phyloP scores from a whole-genome alignment of 495 filamentous ascomycete species.

The Apodospora peruviana region DNA sequence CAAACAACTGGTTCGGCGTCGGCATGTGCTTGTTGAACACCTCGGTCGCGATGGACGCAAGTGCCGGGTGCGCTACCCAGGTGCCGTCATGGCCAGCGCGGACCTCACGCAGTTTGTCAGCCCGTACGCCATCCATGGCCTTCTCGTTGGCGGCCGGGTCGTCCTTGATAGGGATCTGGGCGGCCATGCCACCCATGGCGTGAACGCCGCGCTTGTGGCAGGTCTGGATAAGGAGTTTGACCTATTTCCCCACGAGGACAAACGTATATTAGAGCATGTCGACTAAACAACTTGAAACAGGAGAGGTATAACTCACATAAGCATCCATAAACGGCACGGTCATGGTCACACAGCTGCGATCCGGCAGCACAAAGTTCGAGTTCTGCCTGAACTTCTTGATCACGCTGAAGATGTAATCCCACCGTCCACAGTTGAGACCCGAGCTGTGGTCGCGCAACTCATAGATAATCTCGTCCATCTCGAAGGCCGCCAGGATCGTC shows the following conservation, averaged over 20 bases:
- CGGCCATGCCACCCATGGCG: constrained; percentile 99
- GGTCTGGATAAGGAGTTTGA: constrained; percentile 93
- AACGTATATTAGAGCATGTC: background rate
- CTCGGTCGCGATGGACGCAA: constrained; percentile 82
- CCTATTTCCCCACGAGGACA: too few relatives aligned
- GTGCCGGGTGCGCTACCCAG: constrained; percentile 95
- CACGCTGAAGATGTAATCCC: constrained; percentile 99
- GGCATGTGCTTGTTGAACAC: constrained; percentile 99
- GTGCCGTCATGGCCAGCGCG: constrained; percentile 92
- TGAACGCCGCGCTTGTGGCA: constrained; percentile 94
- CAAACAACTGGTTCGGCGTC: constrained; percentile 93
- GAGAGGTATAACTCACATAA: constrained; percentile 44
- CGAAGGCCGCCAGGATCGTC: constrained; percentile 97
- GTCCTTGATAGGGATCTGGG: constrained; percentile 97
- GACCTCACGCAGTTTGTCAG: constrained; percentile 95
- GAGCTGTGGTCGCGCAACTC: constrained; percentile 96
- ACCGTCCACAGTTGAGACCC: constrained; percentile 95
- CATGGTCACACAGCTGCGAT: constrained; percentile 91
- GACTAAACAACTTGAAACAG: background rate
- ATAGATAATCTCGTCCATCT: constrained; percentile 99
- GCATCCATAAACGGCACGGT: constrained; percentile 98
- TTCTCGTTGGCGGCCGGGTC: constrained; percentile 83
- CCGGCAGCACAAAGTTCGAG: constrained; percentile 86
- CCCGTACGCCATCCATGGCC: constrained; percentile 88
- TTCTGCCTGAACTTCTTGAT: constrained; percentile 99